Conservation (phyloP, 306 rosid genomes). For the Arachis stenosperma region DNA sequence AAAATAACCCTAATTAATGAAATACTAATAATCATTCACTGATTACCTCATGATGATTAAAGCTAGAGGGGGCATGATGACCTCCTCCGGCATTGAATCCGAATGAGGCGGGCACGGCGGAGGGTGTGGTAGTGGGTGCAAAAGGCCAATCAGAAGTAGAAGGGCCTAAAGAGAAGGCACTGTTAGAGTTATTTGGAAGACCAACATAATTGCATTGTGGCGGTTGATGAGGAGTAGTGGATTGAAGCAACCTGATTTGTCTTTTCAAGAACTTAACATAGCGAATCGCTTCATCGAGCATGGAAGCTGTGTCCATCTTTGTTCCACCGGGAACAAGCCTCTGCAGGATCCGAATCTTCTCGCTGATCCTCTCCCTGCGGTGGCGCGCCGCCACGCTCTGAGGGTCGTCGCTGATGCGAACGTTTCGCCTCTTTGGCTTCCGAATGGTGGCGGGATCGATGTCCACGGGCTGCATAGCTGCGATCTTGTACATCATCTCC, state of each 20-base stretch:
- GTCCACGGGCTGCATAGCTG: slow-evolving; percentile 95
- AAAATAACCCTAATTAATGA: slow-evolving; percentile 30
- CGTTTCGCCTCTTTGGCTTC: slow-evolving; percentile 79
- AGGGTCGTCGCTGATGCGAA: slow-evolving; percentile 91
- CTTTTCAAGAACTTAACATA: slow-evolving; percentile 90
- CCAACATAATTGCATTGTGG: slow-evolving; percentile 37
- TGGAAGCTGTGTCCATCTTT: slow-evolving; percentile 94
- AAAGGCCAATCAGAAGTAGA: slow-evolving; percentile 45
- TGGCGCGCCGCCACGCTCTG: slow-evolving; percentile 94
- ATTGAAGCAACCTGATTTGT: slow-evolving; percentile 77
- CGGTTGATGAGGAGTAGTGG: slow-evolving; percentile 39
- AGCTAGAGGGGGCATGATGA: slow-evolving; percentile 35
- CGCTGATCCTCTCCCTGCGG: slow-evolving; percentile 88
- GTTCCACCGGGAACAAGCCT: slow-evolving; percentile 96
- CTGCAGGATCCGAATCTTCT: slow-evolving; percentile 83
- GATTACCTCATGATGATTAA: slow-evolving; percentile 65
- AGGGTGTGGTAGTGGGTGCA: slow-evolving; percentile 39
- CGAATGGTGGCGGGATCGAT: slow-evolving; percentile 81
- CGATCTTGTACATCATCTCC: slow-evolving; percentile 97
- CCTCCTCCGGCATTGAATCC: slow-evolving; percentile 30
- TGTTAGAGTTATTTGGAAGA: neutral
- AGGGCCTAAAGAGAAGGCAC: slow-evolving; percentile 22
- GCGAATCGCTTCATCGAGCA: slow-evolving; percentile 92
- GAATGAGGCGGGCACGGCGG: slow-evolving; percentile 21
- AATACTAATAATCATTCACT: slow-evolving; percentile 41